Evolutionary conservation across 176 grass and related monocot genomes (phyloP).

Genomic region (Lolium multiflorum): DNA sequence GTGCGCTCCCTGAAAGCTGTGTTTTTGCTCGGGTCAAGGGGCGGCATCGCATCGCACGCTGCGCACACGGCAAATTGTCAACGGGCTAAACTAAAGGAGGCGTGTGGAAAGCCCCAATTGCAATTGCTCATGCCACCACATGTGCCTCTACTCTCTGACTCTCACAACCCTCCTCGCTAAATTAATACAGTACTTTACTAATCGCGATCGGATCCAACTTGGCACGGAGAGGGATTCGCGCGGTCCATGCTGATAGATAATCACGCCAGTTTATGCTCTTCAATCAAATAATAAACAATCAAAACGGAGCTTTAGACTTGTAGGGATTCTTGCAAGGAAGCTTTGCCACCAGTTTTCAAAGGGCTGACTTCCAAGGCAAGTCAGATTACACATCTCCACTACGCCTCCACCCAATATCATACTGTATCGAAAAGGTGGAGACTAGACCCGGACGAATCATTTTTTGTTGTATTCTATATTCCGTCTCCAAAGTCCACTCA

Average conservation of each 20-base stretch:
- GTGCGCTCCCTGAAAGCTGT: too few species aligned
- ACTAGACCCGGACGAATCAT: not conserved
- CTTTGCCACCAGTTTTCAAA: not conserved
- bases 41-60: not conserved
- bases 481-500: not conserved
- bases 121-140: not conserved
- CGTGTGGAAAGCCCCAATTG: not conserved
- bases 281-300: not conserved
- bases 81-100: not conserved
- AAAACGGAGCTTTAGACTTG: not conserved
- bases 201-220: not conserved
- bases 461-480: not conserved
- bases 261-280: not conserved
- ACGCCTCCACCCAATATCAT: not conserved
- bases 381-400: not conserved
- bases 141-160: not conserved
- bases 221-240: not conserved
- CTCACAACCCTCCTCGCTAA: not conserved
- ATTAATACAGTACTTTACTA: not conserved
- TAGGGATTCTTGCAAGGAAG: not conserved
- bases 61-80: not conserved
- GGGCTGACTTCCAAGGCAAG: not conserved
- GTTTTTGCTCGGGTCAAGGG: not conserved
- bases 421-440: not conserved
- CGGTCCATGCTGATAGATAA: not conserved